A percentile compares a stretch with the other conserved stretches of the same genome.
Conservation (phyloP, 2,329 filamentous ascomycete genomes). For the Fusarium decemcellulare region DNA sequence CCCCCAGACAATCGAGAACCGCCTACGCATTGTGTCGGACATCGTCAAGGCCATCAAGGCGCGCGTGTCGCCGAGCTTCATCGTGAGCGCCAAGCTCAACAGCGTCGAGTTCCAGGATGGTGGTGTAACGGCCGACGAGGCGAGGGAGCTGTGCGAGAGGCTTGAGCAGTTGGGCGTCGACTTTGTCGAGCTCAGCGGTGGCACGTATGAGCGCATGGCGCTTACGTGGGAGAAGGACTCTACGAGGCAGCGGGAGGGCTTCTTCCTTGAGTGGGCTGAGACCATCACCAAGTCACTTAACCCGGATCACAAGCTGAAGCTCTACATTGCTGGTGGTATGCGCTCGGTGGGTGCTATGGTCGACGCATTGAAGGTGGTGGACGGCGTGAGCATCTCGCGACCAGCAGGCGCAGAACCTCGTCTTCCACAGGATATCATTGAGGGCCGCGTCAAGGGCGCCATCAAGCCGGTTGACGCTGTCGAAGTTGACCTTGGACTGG, state of each 20-base stretch:
- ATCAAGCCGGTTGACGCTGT: conserved; percentile 24
- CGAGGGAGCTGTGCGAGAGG: conserved; percentile 60
- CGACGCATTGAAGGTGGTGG: conserved; percentile 67
- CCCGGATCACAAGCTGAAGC: conserved; percentile 60
- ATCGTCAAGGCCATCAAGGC: conserved; percentile 54
- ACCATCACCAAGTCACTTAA: conserved; percentile 57
- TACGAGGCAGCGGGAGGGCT: conserved; percentile 68
- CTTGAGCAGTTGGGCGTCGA: conserved; percentile 66
- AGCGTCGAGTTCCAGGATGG: conserved; percentile 68
- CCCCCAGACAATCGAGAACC: conserved; percentile 58
- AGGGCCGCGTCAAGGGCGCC: conserved; percentile 36
- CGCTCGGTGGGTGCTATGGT: conserved; percentile 70
- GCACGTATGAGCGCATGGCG: conserved; percentile 69
- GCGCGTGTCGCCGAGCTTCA: conserved; percentile 50
- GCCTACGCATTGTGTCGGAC: conserved; percentile 60
- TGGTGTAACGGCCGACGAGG: conserved; percentile 66
- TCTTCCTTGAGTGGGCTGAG: conserved; percentile 73
- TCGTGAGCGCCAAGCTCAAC: conserved; percentile 71
- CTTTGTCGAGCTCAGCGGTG: conserved; percentile 72
- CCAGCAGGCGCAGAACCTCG: conserved; percentile 52
- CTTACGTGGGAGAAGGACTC: conserved; percentile 66
- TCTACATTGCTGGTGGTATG: conserved; percentile 71
- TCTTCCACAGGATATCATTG: conserved; percentile 48
- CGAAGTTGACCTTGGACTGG: conserved; percentile 32
- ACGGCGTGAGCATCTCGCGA: conserved; percentile 70